A percentile compares a stretch with the other conserved stretches of the same genome.
Conservation (phyloP, 345 rosid species). For the Eucalyptus erythrocorys region DNA sequence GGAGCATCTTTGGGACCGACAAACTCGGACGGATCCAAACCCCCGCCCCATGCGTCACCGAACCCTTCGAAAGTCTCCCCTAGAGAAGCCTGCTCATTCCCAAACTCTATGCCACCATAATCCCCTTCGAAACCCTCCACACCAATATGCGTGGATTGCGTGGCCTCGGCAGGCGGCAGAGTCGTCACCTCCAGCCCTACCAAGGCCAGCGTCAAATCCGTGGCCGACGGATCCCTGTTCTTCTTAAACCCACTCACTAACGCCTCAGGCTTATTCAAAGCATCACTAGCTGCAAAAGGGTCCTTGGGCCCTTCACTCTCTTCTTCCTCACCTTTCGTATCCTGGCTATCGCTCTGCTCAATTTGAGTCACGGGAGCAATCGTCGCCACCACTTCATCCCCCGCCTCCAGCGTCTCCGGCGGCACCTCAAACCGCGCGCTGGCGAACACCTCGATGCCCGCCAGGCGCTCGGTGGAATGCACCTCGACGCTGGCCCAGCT, state of each 20-base stretch:
- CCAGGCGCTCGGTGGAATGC: conserved; percentile 55
- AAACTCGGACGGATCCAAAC: conserved; percentile 91
- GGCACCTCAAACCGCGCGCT: conserved; percentile 64
- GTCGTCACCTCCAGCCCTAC: conserved; percentile 91
- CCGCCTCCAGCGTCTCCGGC: conserved; percentile 64
- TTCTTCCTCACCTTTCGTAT: conserved; percentile 39
- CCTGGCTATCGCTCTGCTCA: conserved; percentile 37
- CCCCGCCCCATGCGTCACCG: conserved; percentile 96
- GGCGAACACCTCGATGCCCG: conserved; percentile 55
- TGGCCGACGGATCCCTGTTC: conserved; percentile 54
- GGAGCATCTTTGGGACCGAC: conserved; percentile 63
- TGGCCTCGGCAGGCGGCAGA: conserved; percentile 96
- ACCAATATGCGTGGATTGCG: conserved; percentile 76
- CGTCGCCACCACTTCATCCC: conserved; percentile 68
- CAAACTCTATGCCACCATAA: conserved; percentile 93
- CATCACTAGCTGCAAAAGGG: conserved; percentile 88
- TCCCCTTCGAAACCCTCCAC: conserved; percentile 98
- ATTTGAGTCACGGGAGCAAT: conserved; percentile 34
- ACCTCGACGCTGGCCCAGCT: conserved; percentile 52
- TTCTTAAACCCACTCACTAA: conserved; percentile 85
- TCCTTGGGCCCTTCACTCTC: conserved; percentile 40
- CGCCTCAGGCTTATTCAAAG: conserved; percentile 58
- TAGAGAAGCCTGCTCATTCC: conserved; percentile 75
- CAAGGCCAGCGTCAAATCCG: conserved; percentile 69
- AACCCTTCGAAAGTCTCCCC: conserved; percentile 91